phyloP scores from a whole-genome alignment of 2,329 filamentous ascomycete genomes.

The Apiospora koreana region DNA sequence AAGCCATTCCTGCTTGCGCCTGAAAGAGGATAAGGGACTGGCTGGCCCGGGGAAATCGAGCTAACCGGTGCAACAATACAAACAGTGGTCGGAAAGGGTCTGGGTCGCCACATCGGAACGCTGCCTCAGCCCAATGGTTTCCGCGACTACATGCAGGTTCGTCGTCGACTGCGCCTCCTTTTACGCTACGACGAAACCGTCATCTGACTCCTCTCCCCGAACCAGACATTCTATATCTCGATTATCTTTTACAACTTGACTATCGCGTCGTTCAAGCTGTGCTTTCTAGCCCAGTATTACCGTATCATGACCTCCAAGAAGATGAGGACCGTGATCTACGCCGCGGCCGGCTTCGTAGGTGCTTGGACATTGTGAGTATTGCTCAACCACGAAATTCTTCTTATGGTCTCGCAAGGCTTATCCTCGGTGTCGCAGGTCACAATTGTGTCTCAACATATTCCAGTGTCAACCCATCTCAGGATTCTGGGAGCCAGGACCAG shows the following conservation, averaged over 20 bases:
- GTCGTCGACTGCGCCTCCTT: neutral
- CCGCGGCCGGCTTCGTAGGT: neutral
- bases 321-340: neutral
- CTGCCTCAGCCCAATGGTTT: neutral
- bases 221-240: neutral
- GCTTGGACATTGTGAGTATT: neutral
- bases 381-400: neutral
- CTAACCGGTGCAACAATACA: too few species aligned
- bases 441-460: neutral
- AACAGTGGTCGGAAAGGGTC: neutral
- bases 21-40: too few species aligned
- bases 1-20: neutral
- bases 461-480: slow-evolving; percentile 3
- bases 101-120: neutral
- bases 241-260: neutral
- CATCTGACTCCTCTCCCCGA: neutral
- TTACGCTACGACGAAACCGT: neutral
- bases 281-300: slow-evolving; percentile 1
- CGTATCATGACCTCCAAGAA: neutral
- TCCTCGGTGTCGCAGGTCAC: neutral
- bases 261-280: neutral
- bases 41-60: neutral
- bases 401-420: neutral
- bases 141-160: neutral
- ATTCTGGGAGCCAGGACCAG: neutral